phyloP scores from a whole-genome alignment of 2,329 filamentous ascomycete genomes.

The Colletotrichum magnum region DNA sequence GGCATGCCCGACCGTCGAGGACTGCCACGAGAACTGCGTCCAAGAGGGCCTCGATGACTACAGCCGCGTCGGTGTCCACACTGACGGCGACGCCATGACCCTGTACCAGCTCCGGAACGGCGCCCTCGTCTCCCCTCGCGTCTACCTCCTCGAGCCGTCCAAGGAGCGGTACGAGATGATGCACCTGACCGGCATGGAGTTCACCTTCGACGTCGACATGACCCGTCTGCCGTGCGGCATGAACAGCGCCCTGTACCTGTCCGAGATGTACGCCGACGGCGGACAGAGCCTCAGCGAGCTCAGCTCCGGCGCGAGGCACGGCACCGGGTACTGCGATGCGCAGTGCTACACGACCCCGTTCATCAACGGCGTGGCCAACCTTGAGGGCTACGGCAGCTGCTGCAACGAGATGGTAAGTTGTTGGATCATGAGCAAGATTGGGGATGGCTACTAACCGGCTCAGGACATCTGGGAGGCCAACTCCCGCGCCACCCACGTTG shows the following conservation, averaged over 20 bases:
- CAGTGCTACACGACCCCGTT: conserved; percentile 68
- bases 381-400: conserved; percentile 61
- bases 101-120: conserved; percentile 48
- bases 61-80: conserved; percentile 49
- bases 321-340: conserved; percentile 75
- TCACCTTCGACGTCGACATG: conserved; percentile 77
- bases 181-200: conserved; percentile 71
- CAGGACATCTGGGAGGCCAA: conserved; percentile 69
- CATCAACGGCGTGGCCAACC: conserved; percentile 62
- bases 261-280: conserved; percentile 70
- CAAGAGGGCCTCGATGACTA: conserved; percentile 67
- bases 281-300: conserved; percentile 65
- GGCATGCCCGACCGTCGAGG: conserved; percentile 63
- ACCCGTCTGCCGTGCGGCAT: conserved; percentile 76
- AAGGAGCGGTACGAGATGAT: conserved; percentile 72
- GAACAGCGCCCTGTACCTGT: conserved; percentile 77
- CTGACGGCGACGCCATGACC: conserved; percentile 48
- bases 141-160: conserved; percentile 70
- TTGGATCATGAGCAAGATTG: background rate
- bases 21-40: conserved; percentile 68
- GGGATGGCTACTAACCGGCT: background rate
- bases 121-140: conserved; percentile 55
- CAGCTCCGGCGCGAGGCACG: conserved; percentile 72
- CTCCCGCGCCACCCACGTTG: conserved; percentile 58
- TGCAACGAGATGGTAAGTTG: conserved; percentile 63